Evolutionary conservation across 2,329 filamentous ascomycete genomes (phyloP).

Genomic region (Aspergillus spinulosporus): DNA sequence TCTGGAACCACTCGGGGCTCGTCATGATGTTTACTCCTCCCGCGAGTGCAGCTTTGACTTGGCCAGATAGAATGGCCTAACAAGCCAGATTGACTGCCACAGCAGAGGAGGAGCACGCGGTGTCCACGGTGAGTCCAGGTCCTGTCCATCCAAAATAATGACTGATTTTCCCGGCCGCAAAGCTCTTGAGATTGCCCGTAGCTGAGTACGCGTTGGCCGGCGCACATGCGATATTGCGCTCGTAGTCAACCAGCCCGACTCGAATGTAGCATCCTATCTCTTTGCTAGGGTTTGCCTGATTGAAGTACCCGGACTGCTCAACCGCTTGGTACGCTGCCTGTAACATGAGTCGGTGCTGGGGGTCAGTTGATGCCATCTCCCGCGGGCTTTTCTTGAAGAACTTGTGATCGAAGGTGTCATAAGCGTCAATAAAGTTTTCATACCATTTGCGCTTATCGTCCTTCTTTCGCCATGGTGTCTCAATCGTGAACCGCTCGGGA

Average conservation of each 20-base stretch:
- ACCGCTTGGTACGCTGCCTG: constrained; percentile 76
- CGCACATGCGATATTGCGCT: too few relatives aligned
- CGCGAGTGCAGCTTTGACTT: constrained; percentile 11
- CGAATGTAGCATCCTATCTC: constrained; percentile 35
- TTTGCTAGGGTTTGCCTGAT: too few relatives aligned
- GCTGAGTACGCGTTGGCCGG: too few relatives aligned
- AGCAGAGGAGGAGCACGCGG: constrained; percentile 28
- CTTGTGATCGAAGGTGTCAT: constrained; percentile 38
- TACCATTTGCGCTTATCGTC: constrained; percentile 14
- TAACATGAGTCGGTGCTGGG: constrained; percentile 72
- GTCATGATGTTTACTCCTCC: constrained; percentile 39
- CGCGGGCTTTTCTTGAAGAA: constrained; percentile 61
- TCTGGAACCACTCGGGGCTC: constrained; percentile 17
- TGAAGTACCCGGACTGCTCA: constrained; percentile 69
- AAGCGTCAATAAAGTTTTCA: constrained; percentile 39
- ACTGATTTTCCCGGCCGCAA: too few relatives aligned
- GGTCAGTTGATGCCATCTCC: constrained; percentile 71
- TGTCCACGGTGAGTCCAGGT: constrained; percentile 6
- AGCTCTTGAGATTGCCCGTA: too few relatives aligned
- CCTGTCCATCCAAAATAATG: constrained; percentile 45
- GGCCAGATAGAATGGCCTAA: background rate
- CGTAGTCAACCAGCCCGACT: constrained; percentile 38
- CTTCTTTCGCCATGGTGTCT: background rate
- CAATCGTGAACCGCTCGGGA: constrained; percentile 29
- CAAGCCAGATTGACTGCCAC: constrained; percentile 14